A percentile compares a stretch with the other conserved stretches of the same genome.
Conservation (phyloP, 441 rosid species). For the Erysimum cheiri region DNA sequence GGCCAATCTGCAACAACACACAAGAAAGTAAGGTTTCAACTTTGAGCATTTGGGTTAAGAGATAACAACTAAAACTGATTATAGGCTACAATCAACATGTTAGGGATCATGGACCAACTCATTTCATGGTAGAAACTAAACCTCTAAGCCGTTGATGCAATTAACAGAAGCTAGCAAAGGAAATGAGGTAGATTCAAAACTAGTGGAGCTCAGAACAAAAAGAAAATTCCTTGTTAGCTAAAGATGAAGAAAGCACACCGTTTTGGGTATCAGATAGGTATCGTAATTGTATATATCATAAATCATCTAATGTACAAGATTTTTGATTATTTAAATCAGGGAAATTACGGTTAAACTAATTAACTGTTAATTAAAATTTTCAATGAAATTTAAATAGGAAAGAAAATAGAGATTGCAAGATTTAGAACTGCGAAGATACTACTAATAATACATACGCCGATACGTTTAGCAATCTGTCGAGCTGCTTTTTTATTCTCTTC, state of each 20-base stretch:
- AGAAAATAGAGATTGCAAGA: not conserved
- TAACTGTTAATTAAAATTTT: not conserved
- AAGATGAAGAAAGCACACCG: constrained; percentile 23
- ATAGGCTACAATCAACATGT: constrained; percentile 7
- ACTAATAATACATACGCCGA: constrained; percentile 48
- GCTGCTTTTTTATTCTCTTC: constrained; percentile 50
- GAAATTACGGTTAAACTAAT: constrained; percentile 12
- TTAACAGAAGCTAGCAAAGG: not conserved
- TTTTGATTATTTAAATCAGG: constrained; percentile 14
- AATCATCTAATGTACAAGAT: constrained; percentile 10
- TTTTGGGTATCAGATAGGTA: constrained; percentile 12
- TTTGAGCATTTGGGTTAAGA: not conserved
- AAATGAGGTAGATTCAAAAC: not conserved
- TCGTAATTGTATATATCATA: not conserved
- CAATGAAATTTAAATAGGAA: constrained; percentile 1
- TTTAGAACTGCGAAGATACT: not conserved
- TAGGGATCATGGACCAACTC: constrained; percentile 14
- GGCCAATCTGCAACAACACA: constrained; percentile 53
- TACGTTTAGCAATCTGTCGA: constrained; percentile 48
- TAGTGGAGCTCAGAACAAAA: not conserved
- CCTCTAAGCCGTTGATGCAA: constrained; percentile 3
- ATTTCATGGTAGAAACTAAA: not conserved
- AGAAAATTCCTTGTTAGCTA: not conserved
- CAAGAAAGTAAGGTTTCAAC: constrained; percentile 34
- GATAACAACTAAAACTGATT: not conserved